Base-by-base conservation (phyloP, 164 flowering plant genomes). In the Warburgia ugandensis region DNA sequence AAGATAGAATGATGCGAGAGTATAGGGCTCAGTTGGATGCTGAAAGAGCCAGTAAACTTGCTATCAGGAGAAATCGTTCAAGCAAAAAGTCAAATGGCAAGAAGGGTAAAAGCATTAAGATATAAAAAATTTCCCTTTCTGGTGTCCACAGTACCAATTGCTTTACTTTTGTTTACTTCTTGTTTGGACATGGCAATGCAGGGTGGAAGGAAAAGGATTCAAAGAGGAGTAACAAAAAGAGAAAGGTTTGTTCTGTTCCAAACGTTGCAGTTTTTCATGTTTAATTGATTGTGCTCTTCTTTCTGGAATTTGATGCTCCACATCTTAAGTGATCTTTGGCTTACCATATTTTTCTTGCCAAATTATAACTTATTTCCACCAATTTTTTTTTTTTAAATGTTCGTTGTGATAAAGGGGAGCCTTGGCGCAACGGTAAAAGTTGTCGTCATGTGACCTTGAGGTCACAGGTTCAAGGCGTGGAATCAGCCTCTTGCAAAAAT, bases 11-110 rank as follows among this genome's bases (percentile, higher is more conserved):
- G 95, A 94, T 94, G 99, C 73, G 81, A 51, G 99, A 88, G 52
- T 94, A 94, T 63, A 72, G 99, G 67, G 97, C 97, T 50, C 97
- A 84, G 52, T 69, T 94, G 58, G 97, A 94, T 72, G 97, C 95
- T 55, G 99, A 94, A 71, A 80, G 99, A 71, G 95, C 94, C 30
- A 70, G 53, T 55, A 94, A 94, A 64, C 97, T 94, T 58, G 74
- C 94, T 29, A 77, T 72, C 27, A 95, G 97, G 46, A 80, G 91
- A 63, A 88, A 88, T 65, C 84, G 74, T 54, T 76, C 89, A 5
- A 58, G 77, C 46, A 71, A 69, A 41, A 87, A 78, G 63, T 74
- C 86, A 45, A 69, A 36, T 56, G 73, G 60, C 55, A 78, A 59
- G 77, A 87, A 79, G 54, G 94, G 98, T 81, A 66, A 45, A 71